phyloP scores from a whole-genome alignment of 2,329 filamentous ascomycete genomes.

The Gremmenia infestans region DNA sequence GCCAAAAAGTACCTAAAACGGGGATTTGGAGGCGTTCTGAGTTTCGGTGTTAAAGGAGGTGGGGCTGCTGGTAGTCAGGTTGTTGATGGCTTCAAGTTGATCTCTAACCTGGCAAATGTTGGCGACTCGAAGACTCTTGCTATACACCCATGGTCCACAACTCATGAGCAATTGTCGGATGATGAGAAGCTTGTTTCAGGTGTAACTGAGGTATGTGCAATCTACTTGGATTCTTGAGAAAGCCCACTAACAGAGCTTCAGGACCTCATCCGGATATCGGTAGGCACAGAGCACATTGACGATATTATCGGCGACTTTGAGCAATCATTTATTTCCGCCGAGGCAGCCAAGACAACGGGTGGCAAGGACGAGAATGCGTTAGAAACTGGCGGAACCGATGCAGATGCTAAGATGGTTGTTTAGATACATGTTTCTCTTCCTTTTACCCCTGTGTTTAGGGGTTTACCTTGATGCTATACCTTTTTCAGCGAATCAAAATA shows the following conservation, averaged over 20 bases:
- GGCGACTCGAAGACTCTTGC: slow-evolving; percentile 93
- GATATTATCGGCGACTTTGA: slow-evolving; percentile 96
- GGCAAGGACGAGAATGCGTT: slow-evolving; percentile 21
- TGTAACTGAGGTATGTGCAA: slow-evolving; percentile 61
- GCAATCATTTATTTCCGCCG: slow-evolving; percentile 70
- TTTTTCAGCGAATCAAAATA: neutral
- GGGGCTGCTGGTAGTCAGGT: slow-evolving; percentile 78
- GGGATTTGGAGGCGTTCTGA: slow-evolving; percentile 86
- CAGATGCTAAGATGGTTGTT: slow-evolving; percentile 26
- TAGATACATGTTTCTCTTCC: slow-evolving; percentile 4
- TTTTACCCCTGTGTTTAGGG: neutral
- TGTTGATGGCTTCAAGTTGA: slow-evolving; percentile 90
- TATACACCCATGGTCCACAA: slow-evolving; percentile 93
- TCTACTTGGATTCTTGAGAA: neutral
- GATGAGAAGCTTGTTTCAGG: slow-evolving; percentile 77
- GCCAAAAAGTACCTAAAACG: slow-evolving; percentile 84
- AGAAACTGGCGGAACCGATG: slow-evolving; percentile 15
- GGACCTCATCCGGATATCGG: slow-evolving; percentile 91
- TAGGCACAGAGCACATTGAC: slow-evolving; percentile 94
- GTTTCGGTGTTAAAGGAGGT: slow-evolving; percentile 89
- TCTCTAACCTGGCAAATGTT: slow-evolving; percentile 94
- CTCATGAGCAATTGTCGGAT: slow-evolving; percentile 84
- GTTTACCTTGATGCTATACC: neutral
- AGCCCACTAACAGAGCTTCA: slow-evolving; percentile 32
- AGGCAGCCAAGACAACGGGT: slow-evolving; percentile 35